phyloP scores from a whole-genome alignment of 2,329 filamentous ascomycete species.

The Colletotrichum aenigma region DNA sequence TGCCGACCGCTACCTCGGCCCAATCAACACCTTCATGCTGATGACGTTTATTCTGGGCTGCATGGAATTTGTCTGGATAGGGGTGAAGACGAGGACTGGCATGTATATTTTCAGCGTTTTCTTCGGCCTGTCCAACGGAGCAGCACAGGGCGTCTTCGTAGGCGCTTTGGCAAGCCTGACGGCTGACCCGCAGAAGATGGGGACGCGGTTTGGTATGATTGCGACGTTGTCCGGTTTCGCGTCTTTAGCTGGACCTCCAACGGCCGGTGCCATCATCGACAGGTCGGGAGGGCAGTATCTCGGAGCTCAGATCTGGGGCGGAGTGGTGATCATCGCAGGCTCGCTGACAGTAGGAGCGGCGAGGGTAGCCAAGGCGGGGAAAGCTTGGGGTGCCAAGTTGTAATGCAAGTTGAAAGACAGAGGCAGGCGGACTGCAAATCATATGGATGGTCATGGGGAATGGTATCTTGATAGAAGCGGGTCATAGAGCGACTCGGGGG shows the following conservation, averaged over 20 bases:
- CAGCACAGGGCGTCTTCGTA: conserved; percentile 45
- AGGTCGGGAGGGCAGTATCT: conserved; percentile 40
- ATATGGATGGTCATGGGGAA: background rate
- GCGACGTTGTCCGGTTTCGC: conserved; percentile 45
- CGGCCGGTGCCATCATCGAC: conserved; percentile 50
- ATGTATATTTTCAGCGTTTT: conserved; percentile 50
- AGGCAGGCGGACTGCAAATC: background rate
- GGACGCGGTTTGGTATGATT: conserved; percentile 50
- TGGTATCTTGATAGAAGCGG: conserved; percentile 1
- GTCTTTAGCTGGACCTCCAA: conserved; percentile 47
- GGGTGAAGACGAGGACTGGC: conserved; percentile 42
- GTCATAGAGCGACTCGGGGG: background rate
- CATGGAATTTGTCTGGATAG: conserved; percentile 61
- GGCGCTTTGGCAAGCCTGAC: conserved; percentile 46
- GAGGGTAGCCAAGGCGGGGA: conserved; percentile 39
- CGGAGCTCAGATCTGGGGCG: conserved; percentile 53
- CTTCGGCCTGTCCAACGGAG: conserved; percentile 48
- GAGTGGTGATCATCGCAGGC: conserved; percentile 40
- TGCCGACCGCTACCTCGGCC: conserved; percentile 56
- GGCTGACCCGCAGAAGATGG: conserved; percentile 47
- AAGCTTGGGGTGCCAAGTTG: conserved; percentile 37
- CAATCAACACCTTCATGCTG: conserved; percentile 59
- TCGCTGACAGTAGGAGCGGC: conserved; percentile 34
- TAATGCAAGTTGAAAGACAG: conserved; percentile 17
- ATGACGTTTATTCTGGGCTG: conserved; percentile 48